Base-by-base conservation (phyloP, 2,329 filamentous ascomycete species). In the Onygena corvina region DNA sequence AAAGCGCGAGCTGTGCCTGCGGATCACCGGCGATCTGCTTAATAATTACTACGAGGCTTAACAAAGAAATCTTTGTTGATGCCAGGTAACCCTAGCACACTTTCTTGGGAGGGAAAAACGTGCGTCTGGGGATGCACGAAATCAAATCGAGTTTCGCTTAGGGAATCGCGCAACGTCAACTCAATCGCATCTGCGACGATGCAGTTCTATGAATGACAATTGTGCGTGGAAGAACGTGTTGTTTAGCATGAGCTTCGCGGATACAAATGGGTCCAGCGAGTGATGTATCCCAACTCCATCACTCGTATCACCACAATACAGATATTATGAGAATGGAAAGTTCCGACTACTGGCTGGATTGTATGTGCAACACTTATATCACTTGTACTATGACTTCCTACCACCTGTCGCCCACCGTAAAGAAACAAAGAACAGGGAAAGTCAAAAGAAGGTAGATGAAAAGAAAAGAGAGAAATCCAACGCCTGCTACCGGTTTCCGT, bases 101-200 rank as follows among this genome's bases (percentile, higher is more conserved):
- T n/a, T n/a, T n/a, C n/a, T n/a, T n/a, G n/a, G n/a, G n/a, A n/a
- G n/a, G n/a, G n/a, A n/a, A n/a, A n/a, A n/a, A n/a, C n/a, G n/a
- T 42, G 27, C 38, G 21, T 27, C 16, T 6, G 21, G 27, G 27
- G 34, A 16, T 16, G 27, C 20, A 42, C 38, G 27, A 42, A n/a
- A 16, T 23, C 12, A 3, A 42, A n/a, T n/a, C n/a, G n/a, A n/a
- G n/a, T n/a, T n/a, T 42, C 38, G 23, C 38, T 29, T 42, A 42
- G 27, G 23, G 21, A n/a, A n/a, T 42, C 38, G 38, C 35, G 35
- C 35, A 42, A 42, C 38, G 38, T 23, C 38, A 14, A 25, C 21
- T 27, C 21, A 42, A 27, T 31, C 29, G 12, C 38, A 25, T 3
- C 6, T 35, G 12, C 14, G 16, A 14, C 38, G 38, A 42, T 16